Conservation (phyloP, 768 basidiomycete species). For the Leccinum aurantiacum region DNA sequence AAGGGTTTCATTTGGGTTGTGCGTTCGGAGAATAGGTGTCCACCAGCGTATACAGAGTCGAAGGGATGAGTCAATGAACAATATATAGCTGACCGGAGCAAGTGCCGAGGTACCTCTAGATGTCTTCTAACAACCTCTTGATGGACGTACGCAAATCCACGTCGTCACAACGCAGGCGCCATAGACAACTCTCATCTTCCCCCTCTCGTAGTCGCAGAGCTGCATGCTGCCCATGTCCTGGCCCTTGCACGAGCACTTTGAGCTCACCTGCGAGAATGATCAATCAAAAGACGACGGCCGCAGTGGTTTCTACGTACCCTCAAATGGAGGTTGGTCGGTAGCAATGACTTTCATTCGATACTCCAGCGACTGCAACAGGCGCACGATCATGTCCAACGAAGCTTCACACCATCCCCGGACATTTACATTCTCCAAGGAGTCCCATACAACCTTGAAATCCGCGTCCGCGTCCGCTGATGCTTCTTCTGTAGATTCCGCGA, state of each 20-base stretch:
- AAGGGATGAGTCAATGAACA: too few species aligned
- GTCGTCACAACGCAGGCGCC: conserved; percentile 63
- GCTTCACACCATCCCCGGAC: conserved; percentile 70
- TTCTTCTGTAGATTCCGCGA: conserved; percentile 42
- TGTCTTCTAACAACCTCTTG: conserved; percentile 40
- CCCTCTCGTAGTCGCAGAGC: conserved; percentile 58
- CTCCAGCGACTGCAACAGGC: conserved; percentile 51
- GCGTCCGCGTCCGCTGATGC: conserved; percentile 13
- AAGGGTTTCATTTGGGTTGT: too few species aligned
- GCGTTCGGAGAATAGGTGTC: too few species aligned
- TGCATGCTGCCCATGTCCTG: conserved; percentile 27
- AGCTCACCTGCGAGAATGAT: conserved; percentile 52
- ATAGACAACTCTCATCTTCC: conserved; percentile 71
- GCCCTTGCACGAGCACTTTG: conserved; percentile 51
- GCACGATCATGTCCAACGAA: conserved; percentile 53
- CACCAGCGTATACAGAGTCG: rapidly evolving
- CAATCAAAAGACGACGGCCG: neutral
- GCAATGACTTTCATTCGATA: conserved; percentile 50
- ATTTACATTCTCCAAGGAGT: conserved; percentile 42
- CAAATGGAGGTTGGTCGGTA: conserved; percentile 56
- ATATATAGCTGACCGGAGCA: neutral
- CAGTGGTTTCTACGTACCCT: conserved; percentile 42
- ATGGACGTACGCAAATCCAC: conserved; percentile 42
- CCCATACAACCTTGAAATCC: conserved; percentile 64
- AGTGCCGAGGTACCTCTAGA: conserved; percentile 5